A percentile compares a stretch with the other conserved stretches of the same genome.
Conservation (phyloP, 164 flowering plant genomes). For the Dillenia turbinata region DNA sequence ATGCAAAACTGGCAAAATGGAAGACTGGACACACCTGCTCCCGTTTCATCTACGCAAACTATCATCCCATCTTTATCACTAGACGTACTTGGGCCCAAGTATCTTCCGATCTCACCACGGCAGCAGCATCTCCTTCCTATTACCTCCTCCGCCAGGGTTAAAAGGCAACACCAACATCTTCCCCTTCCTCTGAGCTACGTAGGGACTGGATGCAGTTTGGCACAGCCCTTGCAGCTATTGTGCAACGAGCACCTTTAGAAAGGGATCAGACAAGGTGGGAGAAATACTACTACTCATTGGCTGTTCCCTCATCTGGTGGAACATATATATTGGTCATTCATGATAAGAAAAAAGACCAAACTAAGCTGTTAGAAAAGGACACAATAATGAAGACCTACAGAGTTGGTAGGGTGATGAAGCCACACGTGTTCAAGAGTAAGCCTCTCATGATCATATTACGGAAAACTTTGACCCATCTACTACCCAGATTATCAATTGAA, state of each 20-base stretch:
- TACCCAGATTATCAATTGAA: too few relatives aligned
- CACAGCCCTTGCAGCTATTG: slow-evolving; percentile 32
- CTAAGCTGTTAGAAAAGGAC: too few relatives aligned
- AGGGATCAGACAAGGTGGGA: too few relatives aligned
- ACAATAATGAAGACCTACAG: too few relatives aligned
- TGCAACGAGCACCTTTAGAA: slow-evolving; percentile 18
- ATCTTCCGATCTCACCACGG: slow-evolving; percentile 21
- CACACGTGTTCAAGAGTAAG: too few relatives aligned
- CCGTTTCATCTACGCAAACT: slow-evolving; percentile 16
- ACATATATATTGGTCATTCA: too few relatives aligned
- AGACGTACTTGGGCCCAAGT: slow-evolving; percentile 30
- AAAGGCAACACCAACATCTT: slow-evolving; percentile 25
- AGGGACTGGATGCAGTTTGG: slow-evolving; percentile 26
- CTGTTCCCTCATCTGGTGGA: too few relatives aligned
- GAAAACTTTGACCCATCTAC: too few relatives aligned
- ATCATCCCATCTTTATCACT: slow-evolving; percentile 20
- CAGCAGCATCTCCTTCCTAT: slow-evolving; percentile 31
- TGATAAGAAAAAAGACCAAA: too few relatives aligned
- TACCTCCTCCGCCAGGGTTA: slow-evolving; percentile 21
- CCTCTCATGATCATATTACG: too few relatives aligned
- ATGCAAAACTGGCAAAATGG: slow-evolving; percentile 40
- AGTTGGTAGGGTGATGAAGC: too few relatives aligned
- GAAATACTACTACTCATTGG: too few relatives aligned
- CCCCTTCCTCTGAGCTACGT: slow-evolving; percentile 29
- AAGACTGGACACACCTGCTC: slow-evolving; percentile 22